phyloP scores from a whole-genome alignment of 805 yeast species.

The Monosporozyma aquatica region DNA sequence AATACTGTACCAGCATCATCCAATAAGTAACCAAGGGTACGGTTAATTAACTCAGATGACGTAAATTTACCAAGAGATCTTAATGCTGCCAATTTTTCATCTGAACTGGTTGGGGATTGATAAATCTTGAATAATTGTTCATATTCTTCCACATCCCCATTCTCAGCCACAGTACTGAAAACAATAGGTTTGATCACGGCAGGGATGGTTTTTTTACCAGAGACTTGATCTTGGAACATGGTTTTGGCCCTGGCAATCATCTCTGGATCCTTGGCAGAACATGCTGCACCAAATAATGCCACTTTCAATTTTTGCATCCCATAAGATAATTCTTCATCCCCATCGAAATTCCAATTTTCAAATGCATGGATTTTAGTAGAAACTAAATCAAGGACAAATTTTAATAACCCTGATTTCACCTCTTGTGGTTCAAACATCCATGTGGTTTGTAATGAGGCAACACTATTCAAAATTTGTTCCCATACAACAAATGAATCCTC shows the following conservation, averaged over 20 bases:
- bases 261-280: slow-evolving; percentile 39
- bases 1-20: slow-evolving; percentile 51
- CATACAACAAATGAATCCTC: slow-evolving; percentile 57
- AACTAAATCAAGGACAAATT: slow-evolving; percentile 47
- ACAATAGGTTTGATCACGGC: slow-evolving; percentile 63
- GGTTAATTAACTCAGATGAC: slow-evolving; percentile 41
- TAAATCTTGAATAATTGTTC: slow-evolving; percentile 53
- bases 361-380: slow-evolving; percentile 42
- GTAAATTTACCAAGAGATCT: slow-evolving; percentile 57
- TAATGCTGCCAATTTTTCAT: slow-evolving; percentile 62
- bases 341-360: slow-evolving; percentile 61
- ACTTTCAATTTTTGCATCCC: slow-evolving; percentile 62
- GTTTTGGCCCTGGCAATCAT: slow-evolving; percentile 39
- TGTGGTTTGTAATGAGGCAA: slow-evolving; percentile 42
- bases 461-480: slow-evolving; percentile 46
- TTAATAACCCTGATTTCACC: slow-evolving; percentile 39
- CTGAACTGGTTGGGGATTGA: slow-evolving; percentile 47
- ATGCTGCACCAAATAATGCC: slow-evolving; percentile 52
- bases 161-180: slow-evolving; percentile 52
- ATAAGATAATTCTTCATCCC: slow-evolving; percentile 46
- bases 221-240: slow-evolving; percentile 43
- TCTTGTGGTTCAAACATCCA: slow-evolving; percentile 45
- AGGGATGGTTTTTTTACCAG: slow-evolving; percentile 61
- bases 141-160: slow-evolving; percentile 53
- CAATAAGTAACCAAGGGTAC: slow-evolving; percentile 47